These are phyloP conservation scores for Herpetospermum pedunculosum DNA, from an alignment of 306 rosid genomes.

Conservation along the genomic window DNA sequence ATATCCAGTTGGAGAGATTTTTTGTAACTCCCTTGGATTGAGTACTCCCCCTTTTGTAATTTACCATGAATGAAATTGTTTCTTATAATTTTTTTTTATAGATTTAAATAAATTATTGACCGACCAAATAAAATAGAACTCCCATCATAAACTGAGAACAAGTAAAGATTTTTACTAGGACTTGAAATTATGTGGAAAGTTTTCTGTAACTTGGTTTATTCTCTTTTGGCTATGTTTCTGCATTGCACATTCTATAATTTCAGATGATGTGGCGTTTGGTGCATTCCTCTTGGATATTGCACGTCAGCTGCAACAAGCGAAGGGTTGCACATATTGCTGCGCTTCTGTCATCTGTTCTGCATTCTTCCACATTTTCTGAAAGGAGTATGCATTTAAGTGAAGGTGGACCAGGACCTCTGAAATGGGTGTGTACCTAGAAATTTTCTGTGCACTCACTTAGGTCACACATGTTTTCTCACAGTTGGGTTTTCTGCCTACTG, in stretches of 20 bases:
- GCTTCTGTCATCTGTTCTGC: slow-evolving; percentile 85
- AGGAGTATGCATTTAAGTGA: slow-evolving; percentile 64
- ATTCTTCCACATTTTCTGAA: slow-evolving; percentile 60
- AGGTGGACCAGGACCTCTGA: slow-evolving; percentile 67
- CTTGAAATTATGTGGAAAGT: background rate
- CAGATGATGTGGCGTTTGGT: slow-evolving; percentile 93
- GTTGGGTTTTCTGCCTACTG: slow-evolving; percentile 1
- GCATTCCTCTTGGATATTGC: slow-evolving; percentile 87
- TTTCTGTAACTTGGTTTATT: background rate
- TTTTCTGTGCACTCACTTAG: slow-evolving; percentile 1
- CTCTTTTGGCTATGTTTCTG: background rate
- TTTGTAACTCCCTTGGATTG: background rate
- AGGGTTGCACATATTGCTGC: slow-evolving; percentile 92
- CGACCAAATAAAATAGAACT: background rate
- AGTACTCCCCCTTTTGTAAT: background rate
- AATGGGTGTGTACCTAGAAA: slow-evolving; percentile 63
- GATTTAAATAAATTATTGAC: background rate
- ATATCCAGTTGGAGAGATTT: background rate
- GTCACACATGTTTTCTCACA: background rate
- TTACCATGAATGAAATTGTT: background rate
- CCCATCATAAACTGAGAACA: background rate
- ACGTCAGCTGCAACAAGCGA: slow-evolving; percentile 81
- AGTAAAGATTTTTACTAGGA: background rate
- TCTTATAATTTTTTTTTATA: background rate
- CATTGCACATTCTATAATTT: slow-evolving; percentile 3